Conservation (phyloP, 176 grass and related monocot species). For the Musa acuminata region DNA sequence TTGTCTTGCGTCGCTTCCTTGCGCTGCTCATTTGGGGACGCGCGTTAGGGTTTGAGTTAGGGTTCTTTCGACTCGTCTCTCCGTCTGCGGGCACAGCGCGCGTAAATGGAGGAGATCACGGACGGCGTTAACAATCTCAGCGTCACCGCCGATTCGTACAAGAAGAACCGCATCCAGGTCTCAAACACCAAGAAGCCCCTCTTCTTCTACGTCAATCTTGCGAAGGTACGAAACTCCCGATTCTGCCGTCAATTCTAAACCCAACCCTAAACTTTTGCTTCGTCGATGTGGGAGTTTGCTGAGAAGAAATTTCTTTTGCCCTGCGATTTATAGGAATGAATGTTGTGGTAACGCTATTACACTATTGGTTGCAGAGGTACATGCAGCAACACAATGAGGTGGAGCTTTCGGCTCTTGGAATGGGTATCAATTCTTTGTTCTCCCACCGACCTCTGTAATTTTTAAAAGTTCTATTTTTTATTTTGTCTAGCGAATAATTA, state of each 20-base stretch:
- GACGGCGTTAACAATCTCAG: slow-evolving; percentile 66
- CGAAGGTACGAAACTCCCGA: slow-evolving; percentile 38
- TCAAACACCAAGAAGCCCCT: slow-evolving; percentile 93
- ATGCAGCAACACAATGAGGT: slow-evolving; percentile 88
- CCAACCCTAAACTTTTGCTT: too few relatives aligned
- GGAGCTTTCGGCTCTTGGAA: slow-evolving; percentile 90
- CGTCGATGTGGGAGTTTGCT: too few relatives aligned
- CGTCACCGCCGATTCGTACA: slow-evolving; percentile 35
- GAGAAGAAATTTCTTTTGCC: too few relatives aligned
- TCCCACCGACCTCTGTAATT: neutral
- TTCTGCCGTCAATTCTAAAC: too few relatives aligned
- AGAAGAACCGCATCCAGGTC: slow-evolving; percentile 93
- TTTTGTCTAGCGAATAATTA: neutral
- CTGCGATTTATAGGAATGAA: too few relatives aligned
- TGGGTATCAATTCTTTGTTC: slow-evolving; percentile 43
- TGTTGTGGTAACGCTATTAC: too few relatives aligned
- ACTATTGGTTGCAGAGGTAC: slow-evolving; percentile 24
- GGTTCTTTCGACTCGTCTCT: neutral
- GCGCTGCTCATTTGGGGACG: too few relatives aligned
- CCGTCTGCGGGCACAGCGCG: neutral
- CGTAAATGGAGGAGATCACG: slow-evolving; percentile 73
- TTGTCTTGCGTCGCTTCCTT: too few relatives aligned
- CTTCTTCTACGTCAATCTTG: slow-evolving; percentile 90
- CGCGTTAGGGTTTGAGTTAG: too few relatives aligned
- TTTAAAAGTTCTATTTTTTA: too few relatives aligned